These are phyloP conservation scores for Pseudocercospora ulei DNA, from an alignment of 2,329 filamentous ascomycete species.

Conservation along the genomic window DNA sequence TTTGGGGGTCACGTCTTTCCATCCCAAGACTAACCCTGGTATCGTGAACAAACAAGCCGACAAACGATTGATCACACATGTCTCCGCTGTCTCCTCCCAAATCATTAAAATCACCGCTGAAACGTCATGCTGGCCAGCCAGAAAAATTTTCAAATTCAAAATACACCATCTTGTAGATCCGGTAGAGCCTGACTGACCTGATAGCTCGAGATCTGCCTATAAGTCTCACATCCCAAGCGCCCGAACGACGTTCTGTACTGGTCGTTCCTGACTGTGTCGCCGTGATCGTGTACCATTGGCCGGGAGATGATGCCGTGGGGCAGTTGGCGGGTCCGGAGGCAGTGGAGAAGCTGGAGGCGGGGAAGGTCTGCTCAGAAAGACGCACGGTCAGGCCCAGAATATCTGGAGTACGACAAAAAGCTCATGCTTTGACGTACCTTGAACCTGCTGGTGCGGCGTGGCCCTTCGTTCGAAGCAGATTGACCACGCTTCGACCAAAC, in stretches of 20 bases:
- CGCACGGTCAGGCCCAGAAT: slow-evolving; percentile 3
- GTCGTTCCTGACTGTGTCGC: slow-evolving; percentile 13
- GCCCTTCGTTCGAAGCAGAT: slow-evolving; percentile 31
- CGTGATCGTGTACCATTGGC: slow-evolving; percentile 9
- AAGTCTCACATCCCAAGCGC: slow-evolving; percentile 12
- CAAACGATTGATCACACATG: background rate
- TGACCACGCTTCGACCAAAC: slow-evolving; percentile 32
- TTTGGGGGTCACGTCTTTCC: background rate
- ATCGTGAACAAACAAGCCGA: slow-evolving; percentile 1
- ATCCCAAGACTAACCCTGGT: background rate
- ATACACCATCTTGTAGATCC: no score
- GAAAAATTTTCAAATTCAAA: no score
- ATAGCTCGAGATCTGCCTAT: background rate
- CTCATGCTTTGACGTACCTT: slow-evolving; percentile 12
- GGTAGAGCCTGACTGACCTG: slow-evolving; percentile 2
- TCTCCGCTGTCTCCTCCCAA: background rate
- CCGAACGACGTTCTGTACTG: slow-evolving; percentile 15
- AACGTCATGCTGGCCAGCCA: slow-evolving; percentile 5
- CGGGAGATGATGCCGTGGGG: slow-evolving; percentile 1
- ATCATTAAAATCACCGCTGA: slow-evolving; percentile 4
- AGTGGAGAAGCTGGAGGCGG: slow-evolving; percentile 7
- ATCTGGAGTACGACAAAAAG: background rate
- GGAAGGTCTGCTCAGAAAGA: slow-evolving; percentile 1
- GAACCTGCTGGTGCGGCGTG: slow-evolving; percentile 11
- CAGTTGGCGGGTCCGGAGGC: slow-evolving; percentile 5